These are phyloP conservation scores for Phytophthora fragariaefolia DNA, from an alignment of 352 stramenopile species.

Conservation along the genomic window DNA sequence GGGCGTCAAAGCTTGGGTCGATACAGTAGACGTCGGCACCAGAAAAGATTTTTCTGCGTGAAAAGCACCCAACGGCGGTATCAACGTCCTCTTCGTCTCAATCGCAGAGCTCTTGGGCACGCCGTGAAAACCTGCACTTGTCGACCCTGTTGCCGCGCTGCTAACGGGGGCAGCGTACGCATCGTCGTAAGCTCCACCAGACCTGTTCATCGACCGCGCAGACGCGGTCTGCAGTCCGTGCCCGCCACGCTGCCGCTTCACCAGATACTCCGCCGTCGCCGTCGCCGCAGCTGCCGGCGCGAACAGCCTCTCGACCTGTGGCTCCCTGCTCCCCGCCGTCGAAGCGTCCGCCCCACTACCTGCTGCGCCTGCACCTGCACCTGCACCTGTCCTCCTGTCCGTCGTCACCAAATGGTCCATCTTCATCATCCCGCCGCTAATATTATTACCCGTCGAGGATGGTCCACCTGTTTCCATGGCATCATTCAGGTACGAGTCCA, in stretches of 20 bases:
- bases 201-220: conserved; percentile 17
- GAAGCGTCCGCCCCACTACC: conserved; percentile 1
- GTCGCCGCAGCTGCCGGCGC: conserved; percentile 13
- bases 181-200: conserved; percentile 24
- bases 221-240: conserved; percentile 8
- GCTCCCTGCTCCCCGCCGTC: conserved; percentile 29
- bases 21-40: conserved; percentile 3
- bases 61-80: conserved; percentile 22
- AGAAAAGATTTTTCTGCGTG: conserved; percentile 6
- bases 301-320: conserved; percentile 54
- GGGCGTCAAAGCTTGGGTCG: background rate
- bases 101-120: conserved; percentile 45
- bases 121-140: conserved; percentile 33
- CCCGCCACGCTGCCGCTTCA: conserved; percentile 43
- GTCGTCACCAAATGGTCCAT: conserved; percentile 33
- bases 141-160: conserved; percentile 3
- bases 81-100: conserved; percentile 45
- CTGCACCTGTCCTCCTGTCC: conserved; percentile 19
- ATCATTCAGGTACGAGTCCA: conserved; percentile 74
- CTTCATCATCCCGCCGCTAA: conserved; percentile 41
- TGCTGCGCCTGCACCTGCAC: background rate
- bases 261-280: conserved; percentile 30
- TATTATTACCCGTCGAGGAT: conserved; percentile 36
- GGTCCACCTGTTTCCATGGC: conserved; percentile 55
- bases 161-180: conserved; percentile 12